A percentile compares a stretch with the other conserved stretches of the same genome.
phyloP scores from a whole-genome alignment of 2,329 filamentous ascomycete species.

The Colletotrichum gigasporum region DNA sequence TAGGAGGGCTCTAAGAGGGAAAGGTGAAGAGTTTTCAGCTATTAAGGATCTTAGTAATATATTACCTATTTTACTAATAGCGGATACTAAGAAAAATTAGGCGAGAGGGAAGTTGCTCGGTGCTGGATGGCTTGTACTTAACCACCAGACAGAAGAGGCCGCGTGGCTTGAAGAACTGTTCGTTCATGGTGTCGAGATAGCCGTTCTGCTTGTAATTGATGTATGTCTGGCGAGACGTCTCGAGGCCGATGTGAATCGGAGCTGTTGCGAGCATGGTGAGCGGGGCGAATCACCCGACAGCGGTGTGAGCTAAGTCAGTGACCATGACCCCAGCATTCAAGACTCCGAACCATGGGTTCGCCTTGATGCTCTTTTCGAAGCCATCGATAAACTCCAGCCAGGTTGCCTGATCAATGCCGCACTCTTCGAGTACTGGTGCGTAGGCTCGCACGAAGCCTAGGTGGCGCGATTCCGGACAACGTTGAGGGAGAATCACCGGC shows the following conservation, averaged over 20 bases:
- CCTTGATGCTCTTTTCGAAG: neutral
- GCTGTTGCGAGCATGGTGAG: neutral
- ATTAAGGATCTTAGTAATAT: too few relatives aligned
- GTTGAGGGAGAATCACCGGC: neutral
- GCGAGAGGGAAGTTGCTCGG: too few relatives aligned
- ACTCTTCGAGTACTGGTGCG: neutral
- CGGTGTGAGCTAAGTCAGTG: neutral
- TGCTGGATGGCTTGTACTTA: neutral
- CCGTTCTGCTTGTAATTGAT: constrained; percentile 1
- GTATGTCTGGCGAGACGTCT: constrained; percentile 1
- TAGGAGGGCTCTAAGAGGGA: too few relatives aligned
- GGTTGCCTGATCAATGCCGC: neutral
- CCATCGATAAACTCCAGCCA: constrained; percentile 6
- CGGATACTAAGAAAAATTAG: too few relatives aligned
- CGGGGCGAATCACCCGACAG: neutral
- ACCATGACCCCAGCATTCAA: constrained; percentile 3
- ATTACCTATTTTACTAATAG: too few relatives aligned
- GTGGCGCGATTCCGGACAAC: neutral
- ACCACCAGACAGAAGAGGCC: neutral
- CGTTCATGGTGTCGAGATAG: constrained; percentile 10
- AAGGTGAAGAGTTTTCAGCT: too few relatives aligned
- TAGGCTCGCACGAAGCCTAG: constrained; percentile 4
- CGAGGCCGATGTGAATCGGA: neutral
- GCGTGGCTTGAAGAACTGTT: neutral
- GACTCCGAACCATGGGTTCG: neutral